Conservation (phyloP, 495 filamentous ascomycete genomes). For the Talaromyces thailandensis region DNA sequence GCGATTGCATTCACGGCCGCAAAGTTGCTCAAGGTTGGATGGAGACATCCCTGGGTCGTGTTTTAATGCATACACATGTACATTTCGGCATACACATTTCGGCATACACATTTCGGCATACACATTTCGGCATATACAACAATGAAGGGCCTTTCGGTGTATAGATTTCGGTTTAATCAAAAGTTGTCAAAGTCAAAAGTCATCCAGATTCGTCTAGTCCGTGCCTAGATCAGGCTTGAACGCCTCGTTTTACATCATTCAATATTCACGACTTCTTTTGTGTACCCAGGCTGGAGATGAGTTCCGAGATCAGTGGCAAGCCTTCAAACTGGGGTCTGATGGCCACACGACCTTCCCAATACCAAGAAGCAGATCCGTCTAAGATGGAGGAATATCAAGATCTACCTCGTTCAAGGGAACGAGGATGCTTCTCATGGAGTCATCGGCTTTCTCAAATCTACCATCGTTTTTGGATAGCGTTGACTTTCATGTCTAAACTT, state of each 20-base stretch:
- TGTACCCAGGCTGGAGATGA: background rate
- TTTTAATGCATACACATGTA: conserved; percentile 15
- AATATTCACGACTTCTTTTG: background rate
- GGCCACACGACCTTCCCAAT: background rate
- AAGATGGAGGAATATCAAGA: background rate
- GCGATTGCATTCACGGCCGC: conserved; percentile 52
- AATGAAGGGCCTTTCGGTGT: background rate
- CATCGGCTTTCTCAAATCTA: no score
- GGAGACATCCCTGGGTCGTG: conserved; percentile 38
- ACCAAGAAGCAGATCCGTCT: background rate
- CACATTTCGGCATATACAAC: background rate
- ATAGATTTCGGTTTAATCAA: background rate
- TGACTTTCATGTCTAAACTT: background rate
- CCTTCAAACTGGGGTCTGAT: background rate
- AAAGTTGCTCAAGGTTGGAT: conserved; percentile 60
- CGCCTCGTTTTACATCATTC: background rate
- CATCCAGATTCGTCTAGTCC: background rate
- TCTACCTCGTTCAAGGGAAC: no score
- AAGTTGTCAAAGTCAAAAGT: background rate
- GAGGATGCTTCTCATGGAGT: no score
- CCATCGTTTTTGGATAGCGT: background rate
- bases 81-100: background rate
- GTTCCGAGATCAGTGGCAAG: background rate
- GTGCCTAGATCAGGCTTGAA: background rate
- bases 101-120: background rate